Percentiles rank a stretch among this genome's conserved stretches.
These are phyloP conservation scores for Vachellia collinsii DNA, from an alignment of 306 rosid genomes.

Conservation along the genomic window DNA sequence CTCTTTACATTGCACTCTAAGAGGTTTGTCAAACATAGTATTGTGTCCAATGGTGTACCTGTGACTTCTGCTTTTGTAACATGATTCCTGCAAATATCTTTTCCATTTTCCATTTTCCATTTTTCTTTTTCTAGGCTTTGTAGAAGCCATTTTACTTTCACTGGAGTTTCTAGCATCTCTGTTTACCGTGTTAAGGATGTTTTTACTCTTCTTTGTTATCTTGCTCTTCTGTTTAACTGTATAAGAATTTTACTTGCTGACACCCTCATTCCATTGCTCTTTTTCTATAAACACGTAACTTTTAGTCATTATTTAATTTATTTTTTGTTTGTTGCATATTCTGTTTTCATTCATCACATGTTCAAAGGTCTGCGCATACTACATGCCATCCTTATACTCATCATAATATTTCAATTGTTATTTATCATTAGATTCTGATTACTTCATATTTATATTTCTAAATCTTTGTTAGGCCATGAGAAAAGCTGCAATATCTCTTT, in stretches of 20 bases:
- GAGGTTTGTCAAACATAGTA: neutral
- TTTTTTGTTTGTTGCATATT: neutral
- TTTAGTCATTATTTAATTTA: neutral
- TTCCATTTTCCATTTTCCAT: neutral
- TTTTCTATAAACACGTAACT: neutral
- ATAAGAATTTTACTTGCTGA: constrained; percentile 9
- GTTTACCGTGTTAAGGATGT: neutral
- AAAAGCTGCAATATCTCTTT: constrained; percentile 85
- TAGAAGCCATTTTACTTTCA: neutral
- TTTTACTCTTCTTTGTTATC: neutral
- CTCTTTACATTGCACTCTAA: neutral
- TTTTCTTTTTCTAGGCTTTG: neutral
- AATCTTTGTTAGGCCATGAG: constrained; percentile 70
- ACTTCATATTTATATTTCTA: constrained; percentile 20
- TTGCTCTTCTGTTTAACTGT: constrained; percentile 31
- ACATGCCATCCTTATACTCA: constrained; percentile 14
- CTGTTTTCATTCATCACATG: neutral
- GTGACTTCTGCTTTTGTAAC: neutral
- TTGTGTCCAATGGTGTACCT: neutral
- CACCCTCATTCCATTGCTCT: neutral
- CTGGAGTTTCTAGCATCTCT: neutral
- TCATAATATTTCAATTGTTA: constrained; percentile 20
- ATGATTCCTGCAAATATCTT: neutral
- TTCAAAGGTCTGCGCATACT: neutral
- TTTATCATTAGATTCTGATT: constrained; percentile 17